Evolutionary conservation across 257 asterid species (phyloP), one percentile per base, ranked within the genome.

Genomic region (Solanum chiquidenum): DNA sequence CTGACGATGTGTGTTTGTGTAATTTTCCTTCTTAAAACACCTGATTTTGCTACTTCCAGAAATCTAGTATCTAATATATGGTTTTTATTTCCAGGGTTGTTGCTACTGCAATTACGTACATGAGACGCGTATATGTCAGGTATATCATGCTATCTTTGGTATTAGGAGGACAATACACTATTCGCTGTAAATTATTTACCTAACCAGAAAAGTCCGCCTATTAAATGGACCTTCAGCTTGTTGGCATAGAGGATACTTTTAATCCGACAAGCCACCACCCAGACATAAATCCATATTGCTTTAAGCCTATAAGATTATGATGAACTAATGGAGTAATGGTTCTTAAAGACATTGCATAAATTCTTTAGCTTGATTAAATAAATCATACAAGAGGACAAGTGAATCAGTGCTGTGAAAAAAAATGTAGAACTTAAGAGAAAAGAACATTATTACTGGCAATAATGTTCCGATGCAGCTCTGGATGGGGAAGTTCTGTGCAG

Each of bases 71-170:
- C 86, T 62, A 60, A 88, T 90, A 35, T 86, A 60, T 86, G 87
- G 87, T 27, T 87, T 31, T 88, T 90, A 64, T 92, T 89, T 88
- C 84, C 97, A 97, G 99, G 98, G 99, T 97, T 85, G 99, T 95
- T 89, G 99, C 98, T 49, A 95, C 98, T 42, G 98, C 99, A 87
- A 92, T 95, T 88, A 88, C 98, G 58, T 97, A 95, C 91, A 97
- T 97, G 99, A 91, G 98, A 88, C 99, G 98, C 33, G 98, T 95
- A 76, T 97, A 92, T 91, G 90, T 92, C 93, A 95, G 94, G 98
- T 95, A 92, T 29, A 86, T 20, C 9, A 38, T 89, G 80, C 11
- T 16, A 9, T 46, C 85, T 25, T 44, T 27, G 64, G 34, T 79
- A 79, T 25, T 79, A 25, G 84, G 62, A 25, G 84, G 84, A 79